Conservation (phyloP, 495 filamentous ascomycete species). For the Talaromyces proteolyticus region DNA sequence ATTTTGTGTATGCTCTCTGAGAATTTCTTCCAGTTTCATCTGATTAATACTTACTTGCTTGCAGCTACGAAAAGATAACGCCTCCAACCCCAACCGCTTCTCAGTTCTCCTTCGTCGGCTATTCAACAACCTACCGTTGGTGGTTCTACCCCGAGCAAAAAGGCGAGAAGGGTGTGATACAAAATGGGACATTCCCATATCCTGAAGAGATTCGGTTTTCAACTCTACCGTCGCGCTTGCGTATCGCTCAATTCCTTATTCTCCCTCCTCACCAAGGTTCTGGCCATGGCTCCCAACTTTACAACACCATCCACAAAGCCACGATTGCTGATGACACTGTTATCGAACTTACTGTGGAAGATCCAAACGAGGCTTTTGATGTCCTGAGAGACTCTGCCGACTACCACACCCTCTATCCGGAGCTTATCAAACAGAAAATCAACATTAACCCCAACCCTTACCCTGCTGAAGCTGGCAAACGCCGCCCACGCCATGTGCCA, state of each 20-base stretch:
- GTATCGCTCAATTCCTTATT: slow-evolving; percentile 93
- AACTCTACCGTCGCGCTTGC: slow-evolving; percentile 58
- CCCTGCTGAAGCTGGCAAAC: slow-evolving; percentile 27
- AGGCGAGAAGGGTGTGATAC: slow-evolving; percentile 19
- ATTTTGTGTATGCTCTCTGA: slow-evolving; percentile 52
- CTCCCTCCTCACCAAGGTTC: slow-evolving; percentile 80
- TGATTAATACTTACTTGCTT: slow-evolving; percentile 7
- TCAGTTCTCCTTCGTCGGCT: slow-evolving; percentile 73
- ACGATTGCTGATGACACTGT: slow-evolving; percentile 58
- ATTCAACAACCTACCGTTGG: slow-evolving; percentile 85
- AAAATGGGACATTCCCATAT: slow-evolving; percentile 36
- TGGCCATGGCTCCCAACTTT: slow-evolving; percentile 75
- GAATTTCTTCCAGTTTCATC: neutral
- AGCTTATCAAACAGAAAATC: slow-evolving; percentile 37
- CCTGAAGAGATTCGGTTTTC: slow-evolving; percentile 31
- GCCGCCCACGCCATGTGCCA: slow-evolving; percentile 44
- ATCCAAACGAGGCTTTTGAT: slow-evolving; percentile 93
- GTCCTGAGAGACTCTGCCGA: slow-evolving; percentile 83
- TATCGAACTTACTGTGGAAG: slow-evolving; percentile 87
- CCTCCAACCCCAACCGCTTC: slow-evolving; percentile 39
- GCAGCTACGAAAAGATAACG: slow-evolving; percentile 60
- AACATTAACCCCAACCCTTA: slow-evolving; percentile 39
- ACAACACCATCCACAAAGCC: slow-evolving; percentile 64
- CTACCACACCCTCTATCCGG: slow-evolving; percentile 54
- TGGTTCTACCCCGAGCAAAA: slow-evolving; percentile 33